phyloP scores from a whole-genome alignment of 148 eudicot species.

The Camellia japonica region DNA sequence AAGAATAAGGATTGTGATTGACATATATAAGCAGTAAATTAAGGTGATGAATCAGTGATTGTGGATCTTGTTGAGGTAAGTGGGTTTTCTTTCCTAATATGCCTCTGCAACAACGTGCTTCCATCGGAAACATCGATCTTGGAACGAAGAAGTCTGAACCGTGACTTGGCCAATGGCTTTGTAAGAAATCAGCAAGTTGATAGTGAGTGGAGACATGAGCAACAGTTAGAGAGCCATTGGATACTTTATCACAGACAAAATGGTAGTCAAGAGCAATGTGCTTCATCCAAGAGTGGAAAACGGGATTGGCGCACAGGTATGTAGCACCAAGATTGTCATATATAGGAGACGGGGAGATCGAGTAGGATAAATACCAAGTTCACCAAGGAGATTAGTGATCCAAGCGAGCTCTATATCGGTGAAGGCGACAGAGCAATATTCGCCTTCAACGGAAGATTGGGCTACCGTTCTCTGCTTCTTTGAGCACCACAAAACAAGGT shows the following conservation, averaged over 20 bases:
- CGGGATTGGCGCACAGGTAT: constrained; percentile 5
- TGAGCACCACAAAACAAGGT: background rate
- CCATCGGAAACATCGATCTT: constrained; percentile 8
- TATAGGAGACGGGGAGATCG: background rate
- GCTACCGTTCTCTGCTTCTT: constrained; percentile 7
- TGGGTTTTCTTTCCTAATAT: background rate
- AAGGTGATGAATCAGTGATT: background rate
- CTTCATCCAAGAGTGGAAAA: constrained; percentile 13
- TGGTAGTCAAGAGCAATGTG: constrained; percentile 11
- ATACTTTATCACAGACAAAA: constrained; percentile 12
- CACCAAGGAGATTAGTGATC: background rate
- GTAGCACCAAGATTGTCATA: constrained; percentile 13
- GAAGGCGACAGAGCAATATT: constrained; percentile 2
- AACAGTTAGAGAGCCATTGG: background rate
- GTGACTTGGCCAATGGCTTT: constrained; percentile 4
- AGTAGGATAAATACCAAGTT: background rate
- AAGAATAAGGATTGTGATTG: background rate
- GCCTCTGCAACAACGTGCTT: background rate
- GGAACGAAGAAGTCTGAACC: background rate
- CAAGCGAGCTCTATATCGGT: background rate
- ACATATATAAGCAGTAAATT: background rate
- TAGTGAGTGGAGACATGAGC: background rate
- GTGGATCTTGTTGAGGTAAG: background rate
- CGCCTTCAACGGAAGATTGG: background rate
- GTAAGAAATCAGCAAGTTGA: constrained; percentile 8